Conservation (phyloP, 164 flowering plant genomes). For the Stephania cephalantha region DNA sequence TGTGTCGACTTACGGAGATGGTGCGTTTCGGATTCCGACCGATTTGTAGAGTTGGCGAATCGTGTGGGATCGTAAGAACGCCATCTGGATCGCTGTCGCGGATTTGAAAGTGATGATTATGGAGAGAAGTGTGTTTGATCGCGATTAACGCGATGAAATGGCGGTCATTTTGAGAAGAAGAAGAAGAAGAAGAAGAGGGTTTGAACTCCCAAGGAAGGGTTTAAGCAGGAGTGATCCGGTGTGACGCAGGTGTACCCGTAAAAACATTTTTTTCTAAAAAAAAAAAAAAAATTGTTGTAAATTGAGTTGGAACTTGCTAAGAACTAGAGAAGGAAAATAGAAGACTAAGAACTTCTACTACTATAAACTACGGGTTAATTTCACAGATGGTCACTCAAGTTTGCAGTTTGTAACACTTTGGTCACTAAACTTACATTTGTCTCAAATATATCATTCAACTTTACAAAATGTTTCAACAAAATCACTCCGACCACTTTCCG, state of each 20-base stretch:
- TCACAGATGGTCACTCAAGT: too few species aligned
- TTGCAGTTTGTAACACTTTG: too few species aligned
- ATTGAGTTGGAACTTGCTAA: too few species aligned
- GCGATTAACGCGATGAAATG: background rate
- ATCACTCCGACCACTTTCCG: too few species aligned
- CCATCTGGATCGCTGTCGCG: slow-evolving; percentile 21
- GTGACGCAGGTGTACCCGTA: background rate
- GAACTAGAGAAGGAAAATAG: too few species aligned
- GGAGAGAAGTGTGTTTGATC: background rate
- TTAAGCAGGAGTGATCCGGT: slow-evolving; percentile 4
- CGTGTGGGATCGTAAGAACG: slow-evolving; percentile 22
- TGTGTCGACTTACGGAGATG: slow-evolving; percentile 29
- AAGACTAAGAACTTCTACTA: too few species aligned
- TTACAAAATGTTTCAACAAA: too few species aligned
- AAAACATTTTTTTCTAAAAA: too few species aligned
- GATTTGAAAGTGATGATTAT: background rate
- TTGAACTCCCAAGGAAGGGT: background rate
- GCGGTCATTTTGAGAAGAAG: background rate
- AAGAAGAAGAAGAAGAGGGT: background rate
- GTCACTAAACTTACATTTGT: too few species aligned
- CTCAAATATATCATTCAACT: too few species aligned
- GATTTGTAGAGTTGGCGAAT: slow-evolving; percentile 28
- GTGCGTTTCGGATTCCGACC: slow-evolving; percentile 18
- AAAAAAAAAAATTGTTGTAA: too few species aligned
- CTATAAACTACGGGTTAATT: too few species aligned